A percentile compares a stretch with the other conserved stretches of the same genome.
phyloP scores from a whole-genome alignment of 768 basidiomycete species.

The Rhizopogon rudus region DNA sequence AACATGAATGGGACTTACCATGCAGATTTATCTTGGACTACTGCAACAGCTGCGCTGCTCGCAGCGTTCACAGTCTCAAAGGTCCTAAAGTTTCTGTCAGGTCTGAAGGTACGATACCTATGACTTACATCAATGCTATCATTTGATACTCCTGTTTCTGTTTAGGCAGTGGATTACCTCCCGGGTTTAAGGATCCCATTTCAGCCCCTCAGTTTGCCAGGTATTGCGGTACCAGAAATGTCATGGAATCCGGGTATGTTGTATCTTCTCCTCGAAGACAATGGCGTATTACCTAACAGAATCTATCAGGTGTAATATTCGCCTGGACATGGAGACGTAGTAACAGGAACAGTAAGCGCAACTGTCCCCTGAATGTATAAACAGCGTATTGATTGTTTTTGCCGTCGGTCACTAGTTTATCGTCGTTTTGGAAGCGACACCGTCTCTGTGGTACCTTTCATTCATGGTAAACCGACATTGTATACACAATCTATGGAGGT shows the following conservation, averaged over 20 bases:
- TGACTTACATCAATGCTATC: neutral
- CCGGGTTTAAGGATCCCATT: conserved; percentile 18
- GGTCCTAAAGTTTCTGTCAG: neutral
- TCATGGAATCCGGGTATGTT: conserved; percentile 16
- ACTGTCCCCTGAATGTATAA: neutral
- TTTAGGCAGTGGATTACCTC: conserved; percentile 13
- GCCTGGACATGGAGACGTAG: conserved; percentile 19
- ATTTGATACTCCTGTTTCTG: neutral
- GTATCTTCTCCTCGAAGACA: neutral
- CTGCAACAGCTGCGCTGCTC: no score
- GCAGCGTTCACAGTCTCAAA: no score
- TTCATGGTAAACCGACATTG: conserved; percentile 11
- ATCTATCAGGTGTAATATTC: conserved; percentile 11
- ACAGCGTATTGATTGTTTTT: neutral
- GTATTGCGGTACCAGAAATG: conserved; percentile 10
- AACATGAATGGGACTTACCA: no score
- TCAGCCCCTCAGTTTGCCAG: conserved; percentile 7
- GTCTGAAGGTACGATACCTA: conserved; percentile 11
- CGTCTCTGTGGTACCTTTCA: conserved; percentile 17
- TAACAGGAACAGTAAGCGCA: conserved; percentile 9
- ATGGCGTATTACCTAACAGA: neutral
- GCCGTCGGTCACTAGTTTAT: conserved; percentile 11
- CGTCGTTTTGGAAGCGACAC: conserved; percentile 13
- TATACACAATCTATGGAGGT: conserved; percentile 20
- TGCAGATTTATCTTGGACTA: no score